Base-by-base conservation (phyloP, 306 rosid species). In the Senna tora region DNA sequence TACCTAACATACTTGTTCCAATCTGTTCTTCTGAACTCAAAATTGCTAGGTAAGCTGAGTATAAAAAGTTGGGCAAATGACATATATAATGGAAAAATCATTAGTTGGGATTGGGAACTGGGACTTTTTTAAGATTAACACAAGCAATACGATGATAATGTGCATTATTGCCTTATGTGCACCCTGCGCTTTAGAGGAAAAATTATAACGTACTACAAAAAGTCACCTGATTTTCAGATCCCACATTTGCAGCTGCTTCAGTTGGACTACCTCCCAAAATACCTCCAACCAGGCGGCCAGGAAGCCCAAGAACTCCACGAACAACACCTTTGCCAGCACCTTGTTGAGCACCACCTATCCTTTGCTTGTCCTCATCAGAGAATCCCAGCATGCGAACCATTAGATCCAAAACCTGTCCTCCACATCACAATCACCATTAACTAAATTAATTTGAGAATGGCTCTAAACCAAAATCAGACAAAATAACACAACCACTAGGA, bases 351-450 rank as follows among this genome's bases (percentile, higher is more conserved):
- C 76, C 81, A 20, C 98, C 98, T 71, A 94, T 91, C 81, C 97
- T 89, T 84, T 84, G 90, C 73, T 94, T 94, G 73, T 94, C 98
- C 69, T 94, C 98, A 4, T 87, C 84, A 71, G 92, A 83, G 84
- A 94, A 94, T 54, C 98, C 98, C 43, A 94, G 89, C 98, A 94
- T 87, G 65, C 97, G 96, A 73, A 88, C 97, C 98, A 94, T 91
- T 61, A 94, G 89, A 78, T 91, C 98, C 85, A 94, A 84, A 73
- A 94, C 98, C 98, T 94, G 74, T 56, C 82, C 50, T 20, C 22
- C 22, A 66, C 34, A 67, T 36, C 11, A 73, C 36, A 72, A 81
- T 56, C 33, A 6, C 55, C 63, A 58, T 72, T 43, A 78, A 69
- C 77, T 33, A 15, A 64, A 58, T 42, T 60, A 67, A 71, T 62